Evolutionary conservation across 306 rosid genomes (phyloP), one percentile per base, ranked within the genome.

Genomic region (Adenanthera pavonina): DNA sequence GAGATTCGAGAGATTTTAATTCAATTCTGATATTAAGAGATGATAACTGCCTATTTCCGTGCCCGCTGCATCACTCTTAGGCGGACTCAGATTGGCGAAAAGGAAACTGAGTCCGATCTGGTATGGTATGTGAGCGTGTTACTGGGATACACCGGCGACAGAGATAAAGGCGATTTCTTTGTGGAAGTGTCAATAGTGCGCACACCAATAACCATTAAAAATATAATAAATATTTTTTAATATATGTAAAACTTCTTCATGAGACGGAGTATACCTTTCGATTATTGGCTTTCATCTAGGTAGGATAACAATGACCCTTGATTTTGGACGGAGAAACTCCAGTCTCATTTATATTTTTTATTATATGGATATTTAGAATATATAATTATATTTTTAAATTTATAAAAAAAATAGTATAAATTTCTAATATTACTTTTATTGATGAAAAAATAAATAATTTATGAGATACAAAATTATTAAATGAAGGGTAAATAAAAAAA

Each of bases 1-100:
- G 46, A 43, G 47, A 81, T 52, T 62, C 40, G 9, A 33, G 51
- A 36, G 41, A 49, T 80, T 61, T 49, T 15, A 68, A 46, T 59
- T 2, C 41, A 54, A 36, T 14, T 61, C 3, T 3, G 49, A 80
- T 7, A n/a, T 10, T 34, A 64, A 60, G 36, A 60, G 12, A 16
- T 8, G 3, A 8, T 0, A 47, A 11, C 2, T 11, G 9, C 19
- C 74, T 77, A 51, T 17, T 76, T 74, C 47, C 2, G 19, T 10
- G 12, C 49, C 41, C 30, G 77, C 4, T 71, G 80, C 30, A 54
- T 82, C 56, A 75, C 76, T 61, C 78, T 60, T 38, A 33, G 17
- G 76, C 72, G 78, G 81, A 86, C 83, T 83, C 80, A 0, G 85
- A 60, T 82, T 76, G 40, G 70, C 59, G 44, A 67, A 34, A 52